Evolutionary conservation across 768 basidiomycete genomes (phyloP).

Genomic region (Naganishia onofrii): DNA sequence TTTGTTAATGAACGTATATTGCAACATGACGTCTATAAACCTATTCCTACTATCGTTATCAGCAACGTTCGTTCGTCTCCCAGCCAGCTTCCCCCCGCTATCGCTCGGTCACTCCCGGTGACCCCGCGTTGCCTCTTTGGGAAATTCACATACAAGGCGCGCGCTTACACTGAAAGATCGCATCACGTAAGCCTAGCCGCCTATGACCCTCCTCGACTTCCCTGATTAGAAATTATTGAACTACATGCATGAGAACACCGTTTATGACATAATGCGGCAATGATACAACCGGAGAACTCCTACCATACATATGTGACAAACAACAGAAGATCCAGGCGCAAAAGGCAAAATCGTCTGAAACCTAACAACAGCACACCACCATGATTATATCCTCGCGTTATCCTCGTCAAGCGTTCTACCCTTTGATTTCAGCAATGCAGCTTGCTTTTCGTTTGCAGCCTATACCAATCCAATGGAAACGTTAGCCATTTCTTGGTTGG

Average conservation of each 20-base stretch:
- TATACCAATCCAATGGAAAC: constrained; percentile 26
- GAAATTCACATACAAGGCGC: background rate
- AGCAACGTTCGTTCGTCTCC: background rate
- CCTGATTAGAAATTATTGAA: too few species aligned
- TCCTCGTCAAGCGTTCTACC: constrained; percentile 1
- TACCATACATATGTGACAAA: background rate
- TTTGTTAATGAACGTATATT: background rate
- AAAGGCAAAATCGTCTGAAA: background rate
- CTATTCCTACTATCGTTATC: background rate
- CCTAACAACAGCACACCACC: background rate
- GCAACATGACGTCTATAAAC: too few species aligned
- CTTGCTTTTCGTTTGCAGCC: constrained; percentile 49
- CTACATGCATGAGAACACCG: too few species aligned
- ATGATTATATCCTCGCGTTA: background rate
- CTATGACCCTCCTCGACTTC: background rate
- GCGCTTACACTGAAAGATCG: background rate
- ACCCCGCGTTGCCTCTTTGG: background rate
- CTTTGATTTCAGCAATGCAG: constrained; percentile 34
- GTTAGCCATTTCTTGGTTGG: background rate
- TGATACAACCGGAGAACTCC: background rate
- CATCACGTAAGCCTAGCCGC: background rate
- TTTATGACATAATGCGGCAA: background rate
- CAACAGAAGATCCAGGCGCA: background rate
- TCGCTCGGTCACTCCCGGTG: background rate
- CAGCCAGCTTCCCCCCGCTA: too few species aligned